phyloP scores from a whole-genome alignment of 805 yeast species.

The Lachancea waltii region DNA sequence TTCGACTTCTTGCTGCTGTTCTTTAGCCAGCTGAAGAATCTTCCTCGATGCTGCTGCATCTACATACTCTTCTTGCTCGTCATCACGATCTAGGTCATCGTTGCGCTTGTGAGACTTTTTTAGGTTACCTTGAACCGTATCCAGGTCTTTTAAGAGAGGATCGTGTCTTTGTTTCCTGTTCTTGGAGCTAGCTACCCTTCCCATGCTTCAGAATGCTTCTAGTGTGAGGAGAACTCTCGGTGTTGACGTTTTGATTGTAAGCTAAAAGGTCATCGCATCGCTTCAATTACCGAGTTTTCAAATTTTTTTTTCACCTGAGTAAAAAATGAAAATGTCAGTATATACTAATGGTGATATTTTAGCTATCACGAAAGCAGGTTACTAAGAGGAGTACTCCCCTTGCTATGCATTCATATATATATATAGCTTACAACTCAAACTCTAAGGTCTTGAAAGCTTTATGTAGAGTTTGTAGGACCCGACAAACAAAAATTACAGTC shows the following conservation, averaged over 20 bases:
- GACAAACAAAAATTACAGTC: conserved; percentile 6
- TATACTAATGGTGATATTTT: conserved; percentile 1
- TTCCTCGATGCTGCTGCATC: conserved; percentile 80
- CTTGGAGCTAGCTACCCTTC: conserved; percentile 50
- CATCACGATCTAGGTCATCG: conserved; percentile 36
- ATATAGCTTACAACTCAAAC: neutral
- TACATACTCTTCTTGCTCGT: conserved; percentile 51
- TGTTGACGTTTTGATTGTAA: too few species aligned
- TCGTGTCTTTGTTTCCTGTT: conserved; percentile 62
- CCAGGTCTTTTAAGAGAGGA: conserved; percentile 72
- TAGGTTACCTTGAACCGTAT: conserved; percentile 67
- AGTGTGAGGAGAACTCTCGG: too few species aligned
- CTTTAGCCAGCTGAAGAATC: conserved; percentile 82
- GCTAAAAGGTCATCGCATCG: conserved; percentile 8
- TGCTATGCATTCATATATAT: too few species aligned
- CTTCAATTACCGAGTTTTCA: conserved; percentile 1
- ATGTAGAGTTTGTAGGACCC: conserved; percentile 1
- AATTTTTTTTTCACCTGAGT: neutral
- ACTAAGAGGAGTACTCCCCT: too few species aligned
- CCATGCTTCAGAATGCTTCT: conserved; percentile 41
- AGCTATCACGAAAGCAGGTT: neutral
- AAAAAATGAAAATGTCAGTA: conserved; percentile 1
- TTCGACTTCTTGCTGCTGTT: conserved; percentile 87
- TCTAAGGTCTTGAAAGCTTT: conserved; percentile 2
- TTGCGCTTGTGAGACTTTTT: conserved; percentile 37